These are phyloP conservation scores for Neohortaea acidophila DNA, from an alignment of 495 filamentous ascomycete species.

Conservation along the genomic window DNA sequence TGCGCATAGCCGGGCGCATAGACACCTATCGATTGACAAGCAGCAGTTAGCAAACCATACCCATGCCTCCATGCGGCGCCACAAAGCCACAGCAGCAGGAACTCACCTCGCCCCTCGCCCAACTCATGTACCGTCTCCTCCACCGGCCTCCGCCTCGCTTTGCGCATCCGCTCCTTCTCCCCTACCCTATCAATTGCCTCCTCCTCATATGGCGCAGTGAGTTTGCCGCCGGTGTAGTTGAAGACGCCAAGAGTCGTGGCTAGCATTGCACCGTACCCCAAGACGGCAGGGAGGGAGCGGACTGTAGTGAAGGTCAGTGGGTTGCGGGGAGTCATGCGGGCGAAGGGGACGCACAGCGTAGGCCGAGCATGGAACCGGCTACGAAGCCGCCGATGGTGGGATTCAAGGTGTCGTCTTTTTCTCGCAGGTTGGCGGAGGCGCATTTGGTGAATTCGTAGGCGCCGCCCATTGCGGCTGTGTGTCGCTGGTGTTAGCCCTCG, in stretches of 20 bases:
- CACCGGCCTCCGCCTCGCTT: conserved; percentile 56
- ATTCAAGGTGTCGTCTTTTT: conserved; percentile 58
- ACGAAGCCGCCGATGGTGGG: conserved; percentile 58
- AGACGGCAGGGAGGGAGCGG: conserved; percentile 58
- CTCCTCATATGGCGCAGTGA: conserved; percentile 43
- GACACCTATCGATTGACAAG: too few relatives aligned
- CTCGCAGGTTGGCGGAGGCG: conserved; percentile 62
- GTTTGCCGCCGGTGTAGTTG: conserved; percentile 59
- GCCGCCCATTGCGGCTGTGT: conserved; percentile 61
- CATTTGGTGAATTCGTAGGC: conserved; percentile 61
- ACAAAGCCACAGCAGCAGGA: too few relatives aligned
- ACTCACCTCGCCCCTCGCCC: conserved; percentile 82
- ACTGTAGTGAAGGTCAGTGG: conserved; percentile 31
- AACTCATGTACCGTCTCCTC: conserved; percentile 69
- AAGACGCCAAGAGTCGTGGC: conserved; percentile 51
- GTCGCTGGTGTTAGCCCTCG: conserved; percentile 8
- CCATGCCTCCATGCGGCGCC: not conserved
- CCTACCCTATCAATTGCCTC: conserved; percentile 60
- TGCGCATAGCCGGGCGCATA: conserved; percentile 74
- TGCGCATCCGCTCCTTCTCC: conserved; percentile 59
- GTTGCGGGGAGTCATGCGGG: not conserved
- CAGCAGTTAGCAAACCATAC: not conserved
- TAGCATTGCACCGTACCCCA: conserved; percentile 58
- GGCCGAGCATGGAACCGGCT: conserved; percentile 50
- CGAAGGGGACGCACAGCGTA: conserved; percentile 34